Percentiles rank a stretch among this genome's conserved stretches.
phyloP scores from a whole-genome alignment of 768 basidiomycete species.

The Gymnopilus dilepis region DNA sequence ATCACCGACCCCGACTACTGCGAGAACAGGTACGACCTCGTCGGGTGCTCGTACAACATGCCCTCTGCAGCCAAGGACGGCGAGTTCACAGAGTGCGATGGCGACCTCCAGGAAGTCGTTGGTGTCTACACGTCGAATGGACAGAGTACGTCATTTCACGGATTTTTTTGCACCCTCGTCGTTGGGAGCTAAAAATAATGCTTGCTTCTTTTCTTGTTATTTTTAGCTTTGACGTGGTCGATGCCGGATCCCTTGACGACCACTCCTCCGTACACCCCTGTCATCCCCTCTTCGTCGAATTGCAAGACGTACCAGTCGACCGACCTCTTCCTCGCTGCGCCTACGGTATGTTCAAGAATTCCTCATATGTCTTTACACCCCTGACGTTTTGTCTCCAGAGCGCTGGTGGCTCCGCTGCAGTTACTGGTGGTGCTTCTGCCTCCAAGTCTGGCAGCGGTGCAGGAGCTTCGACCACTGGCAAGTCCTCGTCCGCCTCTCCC shows the following conservation, averaged over 20 bases:
- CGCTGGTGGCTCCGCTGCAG: not conserved
- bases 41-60: conserved; percentile 73
- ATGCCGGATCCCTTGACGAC: conserved; percentile 27
- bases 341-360: not conserved
- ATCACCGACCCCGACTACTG: conserved; percentile 53
- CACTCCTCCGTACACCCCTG: conserved; percentile 46
- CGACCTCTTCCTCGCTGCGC: conserved; percentile 30
- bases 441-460: conserved; percentile 7
- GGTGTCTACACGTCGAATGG: conserved; percentile 52
- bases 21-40: conserved; percentile 71
- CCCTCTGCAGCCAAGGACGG: conserved; percentile 62
- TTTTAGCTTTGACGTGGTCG: conserved; percentile 19
- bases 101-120: conserved; percentile 65
- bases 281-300: conserved; percentile 44
- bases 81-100: conserved; percentile 64
- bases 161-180: conserved; percentile 26
- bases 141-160: conserved; percentile 15
- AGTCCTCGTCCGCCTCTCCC: not conserved
- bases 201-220: not conserved
- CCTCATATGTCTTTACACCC: not conserved
- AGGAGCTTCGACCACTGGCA: not conserved
- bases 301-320: conserved; percentile 40
- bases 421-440: not conserved
- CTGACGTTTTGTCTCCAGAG: not conserved
- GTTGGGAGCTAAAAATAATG: conserved; percentile 38